These are phyloP conservation scores for Endogone sp. DNA, from an alignment of 192 early-diverging fungal species.

Conservation along the genomic window DNA sequence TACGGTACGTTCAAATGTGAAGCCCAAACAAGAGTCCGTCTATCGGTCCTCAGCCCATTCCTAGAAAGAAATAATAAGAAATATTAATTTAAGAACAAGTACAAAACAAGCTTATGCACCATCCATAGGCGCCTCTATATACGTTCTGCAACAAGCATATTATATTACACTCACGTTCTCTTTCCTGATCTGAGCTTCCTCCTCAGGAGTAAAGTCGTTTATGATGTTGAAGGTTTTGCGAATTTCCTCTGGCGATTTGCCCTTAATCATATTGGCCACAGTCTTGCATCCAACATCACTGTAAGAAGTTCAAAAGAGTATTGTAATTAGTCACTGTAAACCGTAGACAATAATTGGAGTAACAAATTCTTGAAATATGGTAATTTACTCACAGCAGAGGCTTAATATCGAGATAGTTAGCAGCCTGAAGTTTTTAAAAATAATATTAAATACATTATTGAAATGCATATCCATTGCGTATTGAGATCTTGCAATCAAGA, in stretches of 20 bases:
- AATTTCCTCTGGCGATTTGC: slow-evolving; percentile 91
- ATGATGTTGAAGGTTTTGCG: slow-evolving; percentile 94
- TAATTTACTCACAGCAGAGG: slow-evolving; percentile 57
- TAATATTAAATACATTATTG: background rate
- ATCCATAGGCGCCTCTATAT: too few species aligned
- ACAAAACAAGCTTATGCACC: too few species aligned
- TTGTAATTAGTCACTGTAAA: too few species aligned
- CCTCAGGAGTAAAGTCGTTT: slow-evolving; percentile 95
- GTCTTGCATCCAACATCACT: slow-evolving; percentile 96
- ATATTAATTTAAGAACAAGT: too few species aligned
- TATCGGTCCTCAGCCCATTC: slow-evolving; percentile 44
- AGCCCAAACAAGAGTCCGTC: too few species aligned
- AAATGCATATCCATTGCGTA: too few species aligned
- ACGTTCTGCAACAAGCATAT: too few species aligned
- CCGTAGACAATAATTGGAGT: background rate
- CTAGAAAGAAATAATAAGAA: slow-evolving; percentile 15
- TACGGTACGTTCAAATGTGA: too few species aligned
- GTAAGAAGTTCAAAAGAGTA: background rate
- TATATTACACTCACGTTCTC: slow-evolving; percentile 72
- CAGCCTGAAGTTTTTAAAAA: slow-evolving; percentile 42
- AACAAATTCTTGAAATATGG: background rate
- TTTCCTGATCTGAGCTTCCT: slow-evolving; percentile 86
- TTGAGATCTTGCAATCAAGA: too few species aligned
- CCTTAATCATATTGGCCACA: slow-evolving; percentile 97
- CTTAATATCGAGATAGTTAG: slow-evolving; percentile 95